Conservation (phyloP, 441 rosid genomes). For the Arabidopsis lyrata region DNA sequence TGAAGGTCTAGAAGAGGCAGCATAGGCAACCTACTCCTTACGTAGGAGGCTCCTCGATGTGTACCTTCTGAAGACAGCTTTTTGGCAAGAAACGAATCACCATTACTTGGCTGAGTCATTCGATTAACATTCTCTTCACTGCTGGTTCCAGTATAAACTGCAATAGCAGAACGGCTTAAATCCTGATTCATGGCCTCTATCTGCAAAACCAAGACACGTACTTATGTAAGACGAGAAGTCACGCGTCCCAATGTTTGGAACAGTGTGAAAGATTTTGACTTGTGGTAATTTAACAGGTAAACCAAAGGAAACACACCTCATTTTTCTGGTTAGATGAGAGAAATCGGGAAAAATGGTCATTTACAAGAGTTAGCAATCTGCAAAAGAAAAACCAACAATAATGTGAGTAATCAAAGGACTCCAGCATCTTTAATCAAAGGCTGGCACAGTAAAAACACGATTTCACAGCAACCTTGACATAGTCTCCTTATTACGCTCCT, state of each 20-base stretch:
- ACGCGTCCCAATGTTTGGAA: constrained; percentile 27
- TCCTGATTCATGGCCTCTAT: constrained; percentile 57
- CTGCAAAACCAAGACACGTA: constrained; percentile 56
- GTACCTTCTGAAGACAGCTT: constrained; percentile 49
- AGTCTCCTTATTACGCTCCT: constrained; percentile 62
- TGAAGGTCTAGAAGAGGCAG: constrained; percentile 94
- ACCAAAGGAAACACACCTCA: constrained; percentile 63
- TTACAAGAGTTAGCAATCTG: constrained; percentile 73
- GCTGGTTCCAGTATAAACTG: constrained; percentile 37
- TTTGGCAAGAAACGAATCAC: constrained; percentile 44
- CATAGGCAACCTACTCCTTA: constrained; percentile 76
- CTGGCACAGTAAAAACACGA: constrained; percentile 8
- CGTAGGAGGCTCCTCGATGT: constrained; percentile 50
- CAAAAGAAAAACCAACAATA: constrained; percentile 25
- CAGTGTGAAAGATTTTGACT: constrained; percentile 8
- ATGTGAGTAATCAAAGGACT: constrained; percentile 26
- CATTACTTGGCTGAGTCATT: constrained; percentile 47
- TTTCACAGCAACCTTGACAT: constrained; percentile 60
- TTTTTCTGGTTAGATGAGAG: constrained; percentile 60
- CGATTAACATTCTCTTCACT: constrained; percentile 47
- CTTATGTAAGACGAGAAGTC: constrained; percentile 36
- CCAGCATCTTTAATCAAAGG: not conserved
- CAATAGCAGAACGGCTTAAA: constrained; percentile 44
- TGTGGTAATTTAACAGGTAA: constrained; percentile 18
- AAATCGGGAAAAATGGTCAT: constrained; percentile 56